Evolutionary conservation across 176 grass and related monocot species (phyloP).

Genomic region (Oryza longistaminata): DNA sequence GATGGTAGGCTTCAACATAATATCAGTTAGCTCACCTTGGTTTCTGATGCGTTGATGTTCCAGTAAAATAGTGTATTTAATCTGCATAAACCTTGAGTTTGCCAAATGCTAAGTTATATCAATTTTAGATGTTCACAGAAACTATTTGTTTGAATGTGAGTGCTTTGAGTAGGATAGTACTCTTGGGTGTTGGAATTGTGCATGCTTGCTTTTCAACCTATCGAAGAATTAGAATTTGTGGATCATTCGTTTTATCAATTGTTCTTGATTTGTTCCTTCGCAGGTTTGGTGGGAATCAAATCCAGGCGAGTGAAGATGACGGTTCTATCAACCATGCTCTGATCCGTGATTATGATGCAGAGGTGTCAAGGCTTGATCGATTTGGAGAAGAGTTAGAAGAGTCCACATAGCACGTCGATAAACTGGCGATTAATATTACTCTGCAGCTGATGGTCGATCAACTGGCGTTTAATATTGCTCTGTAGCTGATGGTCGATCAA

Average conservation of each 20-base stretch:
- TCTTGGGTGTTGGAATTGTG: background rate
- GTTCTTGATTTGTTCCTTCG: slow-evolving; percentile 9
- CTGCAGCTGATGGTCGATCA: background rate
- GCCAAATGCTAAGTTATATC: background rate
- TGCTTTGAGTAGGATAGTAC: background rate
- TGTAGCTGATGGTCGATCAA: slow-evolving; percentile 1
- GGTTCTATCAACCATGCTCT: slow-evolving; percentile 74
- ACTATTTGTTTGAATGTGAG: background rate
- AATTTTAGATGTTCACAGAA: background rate
- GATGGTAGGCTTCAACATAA: slow-evolving; percentile 63
- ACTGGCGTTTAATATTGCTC: background rate
- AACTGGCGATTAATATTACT: background rate
- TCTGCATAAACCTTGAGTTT: background rate
- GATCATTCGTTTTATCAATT: background rate
- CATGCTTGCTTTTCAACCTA: background rate
- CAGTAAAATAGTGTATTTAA: background rate
- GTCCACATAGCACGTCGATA: slow-evolving; percentile 27
- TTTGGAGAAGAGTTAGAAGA: slow-evolving; percentile 83
- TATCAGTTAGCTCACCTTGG: background rate
- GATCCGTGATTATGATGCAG: slow-evolving; percentile 85
- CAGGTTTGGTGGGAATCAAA: slow-evolving; percentile 86
- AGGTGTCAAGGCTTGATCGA: slow-evolving; percentile 75
- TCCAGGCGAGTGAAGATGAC: slow-evolving; percentile 80
- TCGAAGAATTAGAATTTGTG: background rate
- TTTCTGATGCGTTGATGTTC: slow-evolving; percentile 9